Base-by-base conservation (phyloP, 768 basidiomycete species). In the Megacollybia marginata region DNA sequence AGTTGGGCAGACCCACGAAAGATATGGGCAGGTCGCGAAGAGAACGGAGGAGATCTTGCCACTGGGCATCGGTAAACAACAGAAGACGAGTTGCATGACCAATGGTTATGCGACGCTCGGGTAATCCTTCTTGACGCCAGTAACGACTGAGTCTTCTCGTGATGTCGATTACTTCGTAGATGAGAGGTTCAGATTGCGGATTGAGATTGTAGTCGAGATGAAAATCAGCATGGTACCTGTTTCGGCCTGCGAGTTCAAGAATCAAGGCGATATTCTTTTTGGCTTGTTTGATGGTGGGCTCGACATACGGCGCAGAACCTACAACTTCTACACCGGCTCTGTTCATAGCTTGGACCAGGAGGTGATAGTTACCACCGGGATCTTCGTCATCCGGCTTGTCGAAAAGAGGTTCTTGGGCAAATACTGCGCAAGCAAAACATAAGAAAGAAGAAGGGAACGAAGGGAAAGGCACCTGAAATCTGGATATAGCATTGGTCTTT, bases 141-240 rank as follows among this genome's bases (percentile, higher is more conserved):
- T 28, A 34, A 28, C 32, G 19, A 15, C 10, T 7, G 3, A 47
- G 32, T 7, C 58, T 52, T 49, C 59, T 57, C 52, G 67, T 62
- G 68, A 73, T 68, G 13, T 60, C 58, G 42, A 83, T 72, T 31
- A 82, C 71, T 58, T 75, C 70, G 65, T 76, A 76, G 19, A 82
- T 73, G 53, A 83, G 73, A 32, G 78, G 78, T 53, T 78, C 70
- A 44, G 69, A 59, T 31, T 59, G 58, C 13, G 69, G 62, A 60
- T 83, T 74, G 44, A 85, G 67, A 65, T 78, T 83, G 63, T 81
- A 83, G 65, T 84, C 82, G 31, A 85, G 72, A 62, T 85, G 83
- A 58, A 84, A 84, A 59, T 84, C 83, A 40, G 74, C 70, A 53
- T 78, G 74, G 18, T 74, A 62, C 16, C 57, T 56, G 40, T 60